Base-by-base conservation (phyloP, 2,329 filamentous ascomycete genomes). In the Fusarium pilosicola region DNA sequence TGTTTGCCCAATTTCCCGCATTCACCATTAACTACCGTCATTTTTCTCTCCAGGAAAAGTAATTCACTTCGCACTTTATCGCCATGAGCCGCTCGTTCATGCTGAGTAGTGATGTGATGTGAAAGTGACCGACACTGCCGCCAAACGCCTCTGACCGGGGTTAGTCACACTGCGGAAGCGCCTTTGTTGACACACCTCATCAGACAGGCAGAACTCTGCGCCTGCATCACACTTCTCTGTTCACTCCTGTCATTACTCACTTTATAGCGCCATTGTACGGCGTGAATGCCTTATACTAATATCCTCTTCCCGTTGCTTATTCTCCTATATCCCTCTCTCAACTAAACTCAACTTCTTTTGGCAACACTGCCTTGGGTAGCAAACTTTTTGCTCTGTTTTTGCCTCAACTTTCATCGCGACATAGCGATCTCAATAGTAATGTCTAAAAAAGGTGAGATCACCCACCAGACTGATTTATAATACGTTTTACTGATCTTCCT, bases 101-200 rank as follows among this genome's bases (percentile, higher is more conserved):
- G 15, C n/a, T 28, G 11, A 20, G 52, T 15, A 42, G 38, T 32
- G 26, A 18, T 44, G 52, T 32, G 38, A 44, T 30, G 45, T 30
- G 26, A 30, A 28, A 56, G 52, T 44, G 38, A 20, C 52, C 38
- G 36, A 44, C 26, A 44, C 38, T 44, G 52, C 52, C 26, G 26
- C 26, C 24, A 28, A 59, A 39, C 28, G 48, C 18, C n/a, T 55
- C 38, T 56, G 48, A 56, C 38, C 39, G 24, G 48, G 58, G 48
- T 61, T 22, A 42, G 28, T 56, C 36, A 61, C 28, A 24, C 20
- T 56, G 48, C 48, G 38, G 36, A 24, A 48, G 18, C 26, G 18
- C 26, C 57, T 36, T 61, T 55, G 36, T 61, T 55, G 48, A 55
- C 48, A 55, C 48, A 61, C 48, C 48, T 55, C 38, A 28, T 17